Evolutionary conservation across 2,329 filamentous ascomycete genomes (phyloP).

Genomic region (Helicocarpus griseus): DNA sequence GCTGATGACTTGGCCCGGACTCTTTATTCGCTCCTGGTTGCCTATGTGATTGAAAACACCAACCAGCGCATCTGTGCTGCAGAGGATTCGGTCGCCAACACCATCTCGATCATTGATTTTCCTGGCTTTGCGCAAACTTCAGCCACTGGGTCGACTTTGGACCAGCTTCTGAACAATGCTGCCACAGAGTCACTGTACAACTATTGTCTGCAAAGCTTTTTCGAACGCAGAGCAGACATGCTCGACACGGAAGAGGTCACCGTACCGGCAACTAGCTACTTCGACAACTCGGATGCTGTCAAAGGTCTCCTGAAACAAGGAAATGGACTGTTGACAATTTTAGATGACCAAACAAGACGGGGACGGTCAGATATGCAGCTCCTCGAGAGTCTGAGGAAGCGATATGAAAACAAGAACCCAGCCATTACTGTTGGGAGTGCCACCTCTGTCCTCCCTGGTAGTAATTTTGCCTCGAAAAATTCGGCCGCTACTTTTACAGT

Average conservation of each 20-base stretch:
- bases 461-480: conserved; percentile 82
- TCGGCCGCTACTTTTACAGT: conserved; percentile 74
- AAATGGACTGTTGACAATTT: conserved; percentile 84
- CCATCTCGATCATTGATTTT: conserved; percentile 90
- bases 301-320: conserved; percentile 83
- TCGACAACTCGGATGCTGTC: conserved; percentile 93
- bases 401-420: conserved; percentile 89
- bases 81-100: conserved; percentile 85
- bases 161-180: conserved; percentile 90
- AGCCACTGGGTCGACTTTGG: conserved; percentile 73
- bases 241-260: conserved; percentile 88
- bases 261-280: conserved; percentile 88
- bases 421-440: conserved; percentile 71
- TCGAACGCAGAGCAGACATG: conserved; percentile 85
- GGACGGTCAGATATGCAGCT: conserved; percentile 83
- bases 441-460: conserved; percentile 69
- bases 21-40: conserved; percentile 85
- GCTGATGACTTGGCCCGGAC: conserved; percentile 91
- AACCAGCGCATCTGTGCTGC: conserved; percentile 81
- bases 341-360: conserved; percentile 90
- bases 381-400: conserved; percentile 79
- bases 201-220: conserved; percentile 88
- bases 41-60: conserved; percentile 85
- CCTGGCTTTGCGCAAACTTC: conserved; percentile 83
- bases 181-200: conserved; percentile 90